Evolutionary conservation across 225 moss, liverwort and hornwort species (phyloP), one percentile per base, ranked within the genome.

Genomic region (Bryoerythrophyllum caledonicum): DNA sequence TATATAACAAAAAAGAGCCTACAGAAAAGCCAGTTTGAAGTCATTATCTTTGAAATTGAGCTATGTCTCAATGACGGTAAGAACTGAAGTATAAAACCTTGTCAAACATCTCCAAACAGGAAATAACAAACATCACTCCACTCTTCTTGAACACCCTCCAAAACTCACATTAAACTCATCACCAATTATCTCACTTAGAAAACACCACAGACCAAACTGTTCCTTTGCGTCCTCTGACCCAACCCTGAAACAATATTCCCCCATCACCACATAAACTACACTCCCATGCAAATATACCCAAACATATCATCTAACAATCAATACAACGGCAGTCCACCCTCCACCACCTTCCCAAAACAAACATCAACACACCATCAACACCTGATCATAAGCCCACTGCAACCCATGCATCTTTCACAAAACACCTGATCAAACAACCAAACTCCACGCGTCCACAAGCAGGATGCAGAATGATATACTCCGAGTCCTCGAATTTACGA

Each of bases 401-500:
- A 66, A 66, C 43, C 16, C 16, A 8, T 28, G 16, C 53, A 54
- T 3, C 25, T 40, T 17, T 16, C 56, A 55, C 41, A 20, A n/a
- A n/a, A n/a, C n/a, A n/a, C n/a, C n/a, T n/a, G n/a, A n/a, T 57
- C 15, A 27, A 14, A 6, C 11, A n/a, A 21, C 1, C 2, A 35
- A 20, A 63, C 21, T 23, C 44, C 27, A 19, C 48, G 17, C 0
- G 27, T 19, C 28, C 48, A 67, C n/a, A n/a, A 15, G 66, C 66
- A 57, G 46, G 75, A 75, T 46, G 24, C n/a, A 56, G 56, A 27
- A 68, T 60, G 49, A 68, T 68, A 17, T 68, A 20, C 60, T 68
- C 68, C 76, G 34, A 68, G 19, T 60, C 59, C 34, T 49, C 57
- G 48, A 76, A 68, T 35, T 46, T 17, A 19, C 60, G 35, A 59